A percentile compares a stretch with the other conserved stretches of the same genome.
Conservation (phyloP, 2,329 filamentous ascomycete genomes). For the Sarocladium strictum region DNA sequence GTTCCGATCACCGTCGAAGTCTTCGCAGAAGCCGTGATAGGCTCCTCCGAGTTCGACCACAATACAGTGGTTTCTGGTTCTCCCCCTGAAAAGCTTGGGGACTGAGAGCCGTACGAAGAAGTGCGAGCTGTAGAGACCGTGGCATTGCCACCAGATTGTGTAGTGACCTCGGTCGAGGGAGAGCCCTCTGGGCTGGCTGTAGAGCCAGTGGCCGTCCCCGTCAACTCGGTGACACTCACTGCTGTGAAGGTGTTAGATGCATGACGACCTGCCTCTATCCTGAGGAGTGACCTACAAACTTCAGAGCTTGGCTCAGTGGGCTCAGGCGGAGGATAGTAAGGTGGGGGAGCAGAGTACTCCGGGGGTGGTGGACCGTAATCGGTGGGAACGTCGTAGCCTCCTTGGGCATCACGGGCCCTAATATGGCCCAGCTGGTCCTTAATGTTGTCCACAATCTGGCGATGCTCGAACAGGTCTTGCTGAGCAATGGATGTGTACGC, state of each 20-base stretch:
- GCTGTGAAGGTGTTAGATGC: not conserved
- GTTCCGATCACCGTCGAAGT: not conserved
- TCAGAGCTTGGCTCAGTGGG: not conserved
- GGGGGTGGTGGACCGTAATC: conserved; percentile 18
- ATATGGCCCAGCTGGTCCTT: conserved; percentile 3
- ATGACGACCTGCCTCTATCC: not conserved
- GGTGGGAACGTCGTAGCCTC: conserved; percentile 10
- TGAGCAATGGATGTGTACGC: conserved; percentile 5
- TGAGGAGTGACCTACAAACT: not conserved
- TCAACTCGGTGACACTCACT: not conserved
- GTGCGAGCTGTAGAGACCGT: not conserved
- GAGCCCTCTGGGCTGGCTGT: not conserved
- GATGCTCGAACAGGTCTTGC: conserved; percentile 9
- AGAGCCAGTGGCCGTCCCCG: not conserved
- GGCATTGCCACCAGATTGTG: not conserved
- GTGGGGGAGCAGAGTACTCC: conserved; percentile 15
- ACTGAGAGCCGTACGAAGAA: not conserved
- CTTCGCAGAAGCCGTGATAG: not conserved
- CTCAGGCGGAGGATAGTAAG: conserved; percentile 5
- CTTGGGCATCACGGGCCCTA: conserved; percentile 11
- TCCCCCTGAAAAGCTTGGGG: not conserved
- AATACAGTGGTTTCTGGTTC: not conserved
- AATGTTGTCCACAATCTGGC: not conserved
- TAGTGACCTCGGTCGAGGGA: not conserved
- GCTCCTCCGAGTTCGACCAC: not conserved